Evolutionary conservation across 257 asterid species (phyloP), one percentile per base, ranked within the genome.

Genomic region (Catharanthus roseus): DNA sequence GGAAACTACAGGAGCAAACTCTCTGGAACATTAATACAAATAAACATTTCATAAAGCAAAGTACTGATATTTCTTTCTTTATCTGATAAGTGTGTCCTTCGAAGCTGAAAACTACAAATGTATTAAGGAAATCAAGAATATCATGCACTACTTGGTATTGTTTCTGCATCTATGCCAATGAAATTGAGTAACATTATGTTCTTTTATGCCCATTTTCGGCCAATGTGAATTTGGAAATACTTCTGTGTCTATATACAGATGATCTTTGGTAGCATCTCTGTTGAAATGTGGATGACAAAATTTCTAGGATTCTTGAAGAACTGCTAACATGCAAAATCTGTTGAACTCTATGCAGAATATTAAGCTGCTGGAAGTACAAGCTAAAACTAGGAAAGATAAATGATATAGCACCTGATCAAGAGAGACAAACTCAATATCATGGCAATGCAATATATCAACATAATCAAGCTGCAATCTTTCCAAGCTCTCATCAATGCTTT

Each of bases 391-490:
- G 13, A 61, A 21, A 23, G 2, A 31, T 1, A 63, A 38, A 72
- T 2, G 34, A 56, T 50, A 24, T 50, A 60, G 66, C 67, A 95
- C 99, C 99, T 89, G 97, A 79, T 91, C 97, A 26, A 95, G 97
- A 42, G 97, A 88, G 31, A 89, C 93, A 69, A 95, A 95, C 70
- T 95, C 99, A 47, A 95, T 95, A 78, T 95, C 99, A 80, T 95
- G 99, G 66, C 97, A 89, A 5, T 88, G 97, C 74, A 95, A 73
- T 74, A 95, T 88, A 85, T 95, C 99, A 10, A 95, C 97, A 75
- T 87, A 95, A 85, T 91, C 97, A 69, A 95, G 97, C 90, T 95
- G 99, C 90, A 95, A 81, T 65, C 97, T 88, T 60, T 87, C 97
- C 63, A 95, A 84, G 85, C 99, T 95, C 84, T 95, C 99, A 53